phyloP scores from a whole-genome alignment of 805 yeast genomes.

The Groenewaldozyma tartarivorans region DNA sequence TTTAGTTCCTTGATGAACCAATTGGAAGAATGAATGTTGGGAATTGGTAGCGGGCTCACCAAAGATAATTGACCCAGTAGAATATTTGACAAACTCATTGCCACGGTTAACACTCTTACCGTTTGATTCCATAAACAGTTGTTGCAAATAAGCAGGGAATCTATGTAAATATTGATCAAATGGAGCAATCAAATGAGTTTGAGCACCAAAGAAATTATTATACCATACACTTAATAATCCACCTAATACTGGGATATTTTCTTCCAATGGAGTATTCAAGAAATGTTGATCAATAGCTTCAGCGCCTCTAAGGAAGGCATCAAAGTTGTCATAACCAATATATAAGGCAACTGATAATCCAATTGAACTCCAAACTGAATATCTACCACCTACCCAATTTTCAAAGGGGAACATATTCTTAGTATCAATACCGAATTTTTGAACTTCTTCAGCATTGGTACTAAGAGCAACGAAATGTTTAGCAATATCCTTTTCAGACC shows the following conservation, averaged over 20 bases:
- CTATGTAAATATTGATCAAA: constrained; percentile 98
- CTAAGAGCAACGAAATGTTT: constrained; percentile 97
- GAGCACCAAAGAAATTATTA: constrained; percentile 96
- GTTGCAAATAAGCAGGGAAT: constrained; percentile 99
- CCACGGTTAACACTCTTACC: constrained; percentile 96
- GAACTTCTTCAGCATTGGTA: constrained; percentile 84
- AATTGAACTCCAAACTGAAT: constrained; percentile 99
- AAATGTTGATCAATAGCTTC: constrained; percentile 95
- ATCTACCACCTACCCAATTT: constrained; percentile 99
- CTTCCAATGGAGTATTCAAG: constrained; percentile 68
- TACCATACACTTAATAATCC: constrained; percentile 96
- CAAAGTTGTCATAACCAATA: constrained; percentile 93
- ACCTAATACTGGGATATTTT: constrained; percentile 88
- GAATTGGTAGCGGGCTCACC: constrained; percentile 99
- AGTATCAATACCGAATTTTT: constrained; percentile 94
- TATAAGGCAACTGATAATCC: constrained; percentile 92
- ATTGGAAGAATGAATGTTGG: constrained; percentile 98
- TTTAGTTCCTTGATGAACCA: constrained; percentile 98
- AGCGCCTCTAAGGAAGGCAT: constrained; percentile 89
- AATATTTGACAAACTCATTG: constrained; percentile 82
- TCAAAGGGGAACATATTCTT: constrained; percentile 98
- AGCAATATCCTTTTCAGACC: constrained; percentile 69
- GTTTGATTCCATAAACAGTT: constrained; percentile 97
- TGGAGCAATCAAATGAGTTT: constrained; percentile 97
- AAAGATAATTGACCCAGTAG: constrained; percentile 89